Conservation (phyloP, 345 rosid genomes). For the Adansonia digitata region DNA sequence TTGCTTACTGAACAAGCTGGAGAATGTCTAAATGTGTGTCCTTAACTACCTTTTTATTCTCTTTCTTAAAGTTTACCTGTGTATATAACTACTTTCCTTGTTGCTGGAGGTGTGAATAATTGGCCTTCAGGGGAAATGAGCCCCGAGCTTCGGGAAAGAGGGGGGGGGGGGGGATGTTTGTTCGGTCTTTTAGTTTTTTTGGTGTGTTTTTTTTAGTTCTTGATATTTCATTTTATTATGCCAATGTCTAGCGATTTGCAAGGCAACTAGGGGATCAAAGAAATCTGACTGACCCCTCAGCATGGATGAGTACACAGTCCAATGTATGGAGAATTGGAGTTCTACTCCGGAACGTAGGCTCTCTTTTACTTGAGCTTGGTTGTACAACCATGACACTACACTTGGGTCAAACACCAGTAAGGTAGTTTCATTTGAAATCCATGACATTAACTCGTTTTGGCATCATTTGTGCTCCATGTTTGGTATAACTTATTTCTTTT, state of each 20-base stretch:
- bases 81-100: background rate
- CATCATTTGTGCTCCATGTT: background rate
- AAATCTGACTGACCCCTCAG: slow-evolving; percentile 35
- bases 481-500: slow-evolving; percentile 18
- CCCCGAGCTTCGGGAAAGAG: too few relatives aligned
- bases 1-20: slow-evolving; percentile 53
- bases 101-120: background rate
- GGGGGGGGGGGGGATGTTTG: too few relatives aligned
- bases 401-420: slow-evolving; percentile 66
- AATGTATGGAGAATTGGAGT: slow-evolving; percentile 48
- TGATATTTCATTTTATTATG: slow-evolving; percentile 6
- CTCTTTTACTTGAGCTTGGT: slow-evolving; percentile 75
- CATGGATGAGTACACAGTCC: slow-evolving; percentile 33
- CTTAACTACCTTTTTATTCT: background rate
- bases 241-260: slow-evolving; percentile 45
- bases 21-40: slow-evolving; percentile 50
- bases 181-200: background rate
- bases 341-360: slow-evolving; percentile 55
- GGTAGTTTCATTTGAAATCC: slow-evolving; percentile 15
- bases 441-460: background rate
- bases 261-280: slow-evolving; percentile 51
- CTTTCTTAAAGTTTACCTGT: background rate
- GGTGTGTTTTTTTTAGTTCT: background rate
- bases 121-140: background rate
- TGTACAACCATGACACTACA: slow-evolving; percentile 71